Evolutionary conservation across 371 early-diverging fungal species (phyloP).

Genomic region (Mucor piriformis): DNA sequence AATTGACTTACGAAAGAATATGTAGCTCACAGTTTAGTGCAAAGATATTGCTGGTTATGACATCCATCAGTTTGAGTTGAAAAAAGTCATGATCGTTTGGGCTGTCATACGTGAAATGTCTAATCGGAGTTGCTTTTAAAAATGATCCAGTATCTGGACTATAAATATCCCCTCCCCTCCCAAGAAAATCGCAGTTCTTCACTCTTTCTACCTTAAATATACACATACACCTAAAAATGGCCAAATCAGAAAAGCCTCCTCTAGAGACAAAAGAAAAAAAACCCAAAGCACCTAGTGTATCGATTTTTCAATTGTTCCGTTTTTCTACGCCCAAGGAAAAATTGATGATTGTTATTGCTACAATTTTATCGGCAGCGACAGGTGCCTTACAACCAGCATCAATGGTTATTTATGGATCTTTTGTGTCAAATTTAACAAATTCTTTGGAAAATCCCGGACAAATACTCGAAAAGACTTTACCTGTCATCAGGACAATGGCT

Average conservation of each 20-base stretch:
- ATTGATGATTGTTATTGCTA: slow-evolving; percentile 30
- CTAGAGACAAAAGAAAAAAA: slow-evolving; percentile 18
- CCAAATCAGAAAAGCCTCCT: not conserved
- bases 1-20: too few relatives aligned
- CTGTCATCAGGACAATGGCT: slow-evolving; percentile 40
- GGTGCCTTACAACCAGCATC: slow-evolving; percentile 47
- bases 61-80: too few relatives aligned
- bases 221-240: too few relatives aligned
- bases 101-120: too few relatives aligned
- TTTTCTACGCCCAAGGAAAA: slow-evolving; percentile 34
- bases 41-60: too few relatives aligned
- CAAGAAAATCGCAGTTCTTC: too few relatives aligned
- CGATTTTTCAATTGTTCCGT: slow-evolving; percentile 37
- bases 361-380: slow-evolving; percentile 29
- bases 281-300: slow-evolving; percentile 28
- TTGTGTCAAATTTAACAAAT: slow-evolving; percentile 20
- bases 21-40: too few relatives aligned
- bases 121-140: too few relatives aligned
- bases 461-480: slow-evolving; percentile 20
- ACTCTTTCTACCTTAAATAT: too few relatives aligned
- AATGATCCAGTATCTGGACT: too few relatives aligned
- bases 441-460: slow-evolving; percentile 8
- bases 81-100: too few relatives aligned
- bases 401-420: slow-evolving; percentile 42
- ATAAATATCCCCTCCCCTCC: too few relatives aligned